These are phyloP conservation scores for Mycena leptocephala DNA, from an alignment of 768 basidiomycete genomes.

Conservation along the genomic window DNA sequence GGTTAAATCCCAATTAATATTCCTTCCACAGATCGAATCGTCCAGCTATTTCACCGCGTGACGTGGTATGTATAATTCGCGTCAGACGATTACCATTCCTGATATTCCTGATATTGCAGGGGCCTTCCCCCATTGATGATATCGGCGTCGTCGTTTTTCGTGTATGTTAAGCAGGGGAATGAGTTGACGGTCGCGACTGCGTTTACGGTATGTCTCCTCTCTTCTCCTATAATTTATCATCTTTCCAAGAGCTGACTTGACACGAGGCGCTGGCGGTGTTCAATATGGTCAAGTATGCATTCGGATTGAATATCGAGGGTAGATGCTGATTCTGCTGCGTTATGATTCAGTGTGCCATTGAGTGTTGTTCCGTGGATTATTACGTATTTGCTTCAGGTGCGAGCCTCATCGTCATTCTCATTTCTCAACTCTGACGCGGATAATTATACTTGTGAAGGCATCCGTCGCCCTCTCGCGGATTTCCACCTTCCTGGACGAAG, in stretches of 20 bases:
- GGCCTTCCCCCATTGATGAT: constrained; percentile 81
- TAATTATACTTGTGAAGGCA: constrained; percentile 50
- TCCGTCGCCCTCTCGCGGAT: constrained; percentile 79
- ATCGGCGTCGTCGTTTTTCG: constrained; percentile 85
- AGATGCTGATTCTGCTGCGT: too few relatives aligned
- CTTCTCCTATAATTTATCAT: not conserved
- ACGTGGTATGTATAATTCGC: not conserved
- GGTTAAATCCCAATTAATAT: not conserved
- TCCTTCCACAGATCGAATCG: not conserved
- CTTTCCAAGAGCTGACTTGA: not conserved
- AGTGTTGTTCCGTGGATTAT: not conserved
- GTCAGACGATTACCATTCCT: too few relatives aligned
- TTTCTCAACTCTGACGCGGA: too few relatives aligned
- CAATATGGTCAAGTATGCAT: constrained; percentile 52
- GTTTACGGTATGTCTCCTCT: constrained; percentile 78
- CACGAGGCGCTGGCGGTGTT: constrained; percentile 85
- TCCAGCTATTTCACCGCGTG: not conserved
- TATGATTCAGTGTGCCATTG: not conserved
- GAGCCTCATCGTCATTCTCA: too few relatives aligned
- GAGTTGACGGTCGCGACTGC: constrained; percentile 85
- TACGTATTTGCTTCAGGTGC: not conserved
- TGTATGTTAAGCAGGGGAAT: constrained; percentile 81
- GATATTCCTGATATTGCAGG: not conserved
- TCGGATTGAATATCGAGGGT: too few relatives aligned
- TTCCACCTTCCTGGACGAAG: constrained; percentile 77